Evolutionary conservation across 768 basidiomycete species (phyloP).

Genomic region (Daedaleopsis sinensis): DNA sequence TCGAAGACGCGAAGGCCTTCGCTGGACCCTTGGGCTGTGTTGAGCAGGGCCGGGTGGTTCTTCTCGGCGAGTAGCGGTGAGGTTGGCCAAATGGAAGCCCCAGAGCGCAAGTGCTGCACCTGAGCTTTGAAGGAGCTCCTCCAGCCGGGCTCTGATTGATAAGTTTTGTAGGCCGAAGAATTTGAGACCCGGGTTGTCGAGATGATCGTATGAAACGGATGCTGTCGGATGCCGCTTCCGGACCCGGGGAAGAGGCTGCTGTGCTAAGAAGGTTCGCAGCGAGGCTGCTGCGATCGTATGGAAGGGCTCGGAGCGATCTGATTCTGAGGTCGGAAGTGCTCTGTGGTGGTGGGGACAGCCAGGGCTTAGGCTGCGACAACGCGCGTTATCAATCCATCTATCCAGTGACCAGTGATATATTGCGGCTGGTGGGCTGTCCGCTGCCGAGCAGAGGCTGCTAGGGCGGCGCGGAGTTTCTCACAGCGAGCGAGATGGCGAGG

Average conservation of each 20-base stretch:
- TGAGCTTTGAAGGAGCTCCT: neutral
- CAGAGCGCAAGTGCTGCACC: neutral
- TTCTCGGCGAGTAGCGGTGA: too few species aligned
- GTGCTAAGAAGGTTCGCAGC: neutral
- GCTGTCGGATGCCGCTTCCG: slow-evolving; percentile 2
- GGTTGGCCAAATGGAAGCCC: too few species aligned
- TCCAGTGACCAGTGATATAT: neutral
- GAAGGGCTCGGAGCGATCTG: neutral
- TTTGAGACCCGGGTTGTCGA: neutral
- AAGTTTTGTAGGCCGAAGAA: neutral
- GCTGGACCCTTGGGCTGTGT: neutral
- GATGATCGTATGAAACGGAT: too few species aligned
- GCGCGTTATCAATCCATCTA: slow-evolving; percentile 17
- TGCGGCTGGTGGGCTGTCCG: neutral
- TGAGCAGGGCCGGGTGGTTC: neutral
- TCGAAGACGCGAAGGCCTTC: neutral
- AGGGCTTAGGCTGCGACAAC: slow-evolving; percentile 2
- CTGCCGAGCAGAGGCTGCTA: slow-evolving; percentile 2
- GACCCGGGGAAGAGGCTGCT: neutral
- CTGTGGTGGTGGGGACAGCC: neutral
- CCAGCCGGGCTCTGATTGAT: neutral
- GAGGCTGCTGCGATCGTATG: neutral
- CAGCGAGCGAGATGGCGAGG: neutral
- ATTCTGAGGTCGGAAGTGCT: neutral
- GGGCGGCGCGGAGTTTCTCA: neutral